A percentile compares a stretch with the other conserved stretches of the same genome.
These are phyloP conservation scores for Lentinus polychrous DNA, from an alignment of 1,284 basidiomycete species.

Conservation along the genomic window DNA sequence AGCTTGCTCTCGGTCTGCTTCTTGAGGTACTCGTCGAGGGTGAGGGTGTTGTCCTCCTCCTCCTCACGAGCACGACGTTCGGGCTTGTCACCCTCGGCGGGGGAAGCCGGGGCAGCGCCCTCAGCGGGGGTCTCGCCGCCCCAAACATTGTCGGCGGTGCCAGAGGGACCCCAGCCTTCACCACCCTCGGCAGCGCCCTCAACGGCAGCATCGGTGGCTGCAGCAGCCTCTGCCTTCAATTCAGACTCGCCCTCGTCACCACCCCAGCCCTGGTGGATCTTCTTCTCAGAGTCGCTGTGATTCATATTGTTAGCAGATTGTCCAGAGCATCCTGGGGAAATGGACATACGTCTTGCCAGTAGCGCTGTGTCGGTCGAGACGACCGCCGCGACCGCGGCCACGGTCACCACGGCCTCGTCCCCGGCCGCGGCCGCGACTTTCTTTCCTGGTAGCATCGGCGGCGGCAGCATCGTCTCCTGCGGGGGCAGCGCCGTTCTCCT, in stretches of 20 bases:
- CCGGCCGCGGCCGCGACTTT: slow-evolving; percentile 40
- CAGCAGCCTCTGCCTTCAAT: slow-evolving; percentile 64
- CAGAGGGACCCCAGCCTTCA: slow-evolving; percentile 35
- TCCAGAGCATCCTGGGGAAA: background rate
- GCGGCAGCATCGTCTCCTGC: slow-evolving; percentile 37
- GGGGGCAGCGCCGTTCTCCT: slow-evolving; percentile 29
- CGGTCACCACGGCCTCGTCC: slow-evolving; percentile 36
- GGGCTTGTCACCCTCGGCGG: slow-evolving; percentile 27
- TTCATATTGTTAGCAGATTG: no score
- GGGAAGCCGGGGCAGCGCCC: slow-evolving; percentile 27
- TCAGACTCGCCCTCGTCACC: slow-evolving; percentile 79
- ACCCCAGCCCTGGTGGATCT: slow-evolving; percentile 88
- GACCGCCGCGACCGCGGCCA: slow-evolving; percentile 54
- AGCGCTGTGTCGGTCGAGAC: slow-evolving; percentile 76
- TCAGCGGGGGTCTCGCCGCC: slow-evolving; percentile 26
- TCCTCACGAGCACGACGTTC: slow-evolving; percentile 40
- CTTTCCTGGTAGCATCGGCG: slow-evolving; percentile 37
- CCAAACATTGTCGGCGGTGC: slow-evolving; percentile 31
- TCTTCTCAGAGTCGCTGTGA: slow-evolving; percentile 90
- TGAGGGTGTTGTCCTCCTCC: slow-evolving; percentile 91
- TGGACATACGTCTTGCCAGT: slow-evolving; percentile 69
- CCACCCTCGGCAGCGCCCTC: slow-evolving; percentile 20
- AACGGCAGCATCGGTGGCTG: slow-evolving; percentile 35
- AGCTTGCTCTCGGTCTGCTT: slow-evolving; percentile 57
- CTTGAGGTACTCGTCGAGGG: slow-evolving; percentile 78